Evolutionary conservation across 192 early-diverging fungal species (phyloP).

Genomic region (Mortierella hygrophila): DNA sequence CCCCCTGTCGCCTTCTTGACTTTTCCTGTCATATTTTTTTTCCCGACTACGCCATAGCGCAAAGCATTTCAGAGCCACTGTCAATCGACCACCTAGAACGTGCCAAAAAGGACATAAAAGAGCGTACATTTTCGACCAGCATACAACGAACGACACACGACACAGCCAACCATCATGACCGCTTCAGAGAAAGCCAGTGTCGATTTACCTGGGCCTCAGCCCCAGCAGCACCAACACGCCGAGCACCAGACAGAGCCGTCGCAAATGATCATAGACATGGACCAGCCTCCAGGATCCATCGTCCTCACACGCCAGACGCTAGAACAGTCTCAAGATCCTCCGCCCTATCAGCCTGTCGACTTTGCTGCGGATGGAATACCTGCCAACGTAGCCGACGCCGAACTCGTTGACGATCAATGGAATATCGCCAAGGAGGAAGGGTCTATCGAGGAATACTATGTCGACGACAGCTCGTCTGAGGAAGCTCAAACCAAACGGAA

Average conservation of each 20-base stretch:
- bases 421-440: background rate
- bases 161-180: conserved; percentile 14
- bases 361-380: background rate
- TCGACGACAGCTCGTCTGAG: conserved; percentile 27
- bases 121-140: conserved; percentile 3
- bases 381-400: background rate
- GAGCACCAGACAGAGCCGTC: conserved; percentile 12
- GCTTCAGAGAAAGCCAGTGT: conserved; percentile 14
- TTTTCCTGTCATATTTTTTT: background rate
- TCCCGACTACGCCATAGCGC: conserved; percentile 1
- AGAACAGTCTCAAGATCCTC: conserved; percentile 4
- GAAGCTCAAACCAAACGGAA: background rate
- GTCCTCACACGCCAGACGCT: background rate
- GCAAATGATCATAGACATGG: conserved; percentile 31
- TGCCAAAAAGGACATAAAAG: background rate
- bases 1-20: background rate
- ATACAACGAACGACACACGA: conserved; percentile 5
- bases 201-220: conserved; percentile 7
- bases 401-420: background rate
- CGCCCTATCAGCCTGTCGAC: conserved; percentile 7
- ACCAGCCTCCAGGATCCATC: background rate
- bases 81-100: background rate
- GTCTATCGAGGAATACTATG: conserved; percentile 12
- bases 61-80: background rate
- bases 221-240: conserved; percentile 2